These are phyloP conservation scores for Monilinia fructigena DNA, from an alignment of 2,329 filamentous ascomycete species.

Conservation along the genomic window DNA sequence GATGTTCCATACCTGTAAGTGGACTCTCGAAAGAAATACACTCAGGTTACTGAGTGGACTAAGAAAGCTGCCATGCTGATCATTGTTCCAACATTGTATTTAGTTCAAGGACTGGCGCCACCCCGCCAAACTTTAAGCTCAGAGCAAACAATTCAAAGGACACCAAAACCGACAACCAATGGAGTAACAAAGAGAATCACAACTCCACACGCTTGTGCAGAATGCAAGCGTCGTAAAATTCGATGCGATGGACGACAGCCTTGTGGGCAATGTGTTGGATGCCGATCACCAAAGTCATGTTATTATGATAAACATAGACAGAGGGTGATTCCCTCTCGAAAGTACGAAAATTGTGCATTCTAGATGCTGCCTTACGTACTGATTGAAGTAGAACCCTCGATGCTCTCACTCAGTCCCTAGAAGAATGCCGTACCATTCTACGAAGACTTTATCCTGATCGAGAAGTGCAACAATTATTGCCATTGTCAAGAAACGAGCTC, in stretches of 20 bases:
- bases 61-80: conserved; percentile 10
- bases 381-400: conserved; percentile 52
- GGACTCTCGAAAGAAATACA: conserved; percentile 1
- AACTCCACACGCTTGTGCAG: conserved; percentile 66
- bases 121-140: conserved; percentile 30
- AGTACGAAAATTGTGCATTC: conserved; percentile 49
- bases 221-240: conserved; percentile 79
- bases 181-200: conserved; percentile 52
- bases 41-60: conserved; percentile 17
- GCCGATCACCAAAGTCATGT: conserved; percentile 74
- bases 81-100: conserved; percentile 17
- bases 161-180: conserved; percentile 39
- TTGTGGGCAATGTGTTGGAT: conserved; percentile 79
- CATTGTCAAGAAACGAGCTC: conserved; percentile 59
- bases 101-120: conserved; percentile 40
- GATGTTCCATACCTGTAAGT: conserved; percentile 42
- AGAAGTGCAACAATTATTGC: conserved; percentile 51
- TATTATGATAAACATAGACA: conserved; percentile 80
- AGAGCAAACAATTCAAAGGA: conserved; percentile 33
- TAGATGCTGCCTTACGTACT: conserved; percentile 27
- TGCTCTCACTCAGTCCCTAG: conserved; percentile 62
- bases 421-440: conserved; percentile 63
- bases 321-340: conserved; percentile 73
- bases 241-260: conserved; percentile 80
- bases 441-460: conserved; percentile 61